phyloP scores from a whole-genome alignment of 202 grass and related monocot species.

The Dendrocalamus latiflorus region DNA sequence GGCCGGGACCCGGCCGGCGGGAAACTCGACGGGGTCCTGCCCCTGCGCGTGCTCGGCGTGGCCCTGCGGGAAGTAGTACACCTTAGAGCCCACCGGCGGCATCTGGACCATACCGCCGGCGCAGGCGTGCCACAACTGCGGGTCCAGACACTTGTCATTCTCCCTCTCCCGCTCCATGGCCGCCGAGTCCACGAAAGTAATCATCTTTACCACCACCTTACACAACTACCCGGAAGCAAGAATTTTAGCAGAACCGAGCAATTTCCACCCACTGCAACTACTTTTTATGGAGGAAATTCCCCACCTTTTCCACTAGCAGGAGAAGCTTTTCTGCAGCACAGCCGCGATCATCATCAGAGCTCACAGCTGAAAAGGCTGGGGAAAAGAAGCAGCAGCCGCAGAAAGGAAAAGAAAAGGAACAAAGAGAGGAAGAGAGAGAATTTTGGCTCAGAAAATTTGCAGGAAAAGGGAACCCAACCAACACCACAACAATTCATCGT shows the following conservation, averaged over 20 bases:
- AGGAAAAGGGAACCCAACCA: background rate
- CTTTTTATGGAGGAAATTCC: no score
- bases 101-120: conserved; percentile 97
- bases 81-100: conserved; percentile 64
- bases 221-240: no score
- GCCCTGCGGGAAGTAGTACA: conserved; percentile 96
- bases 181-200: conserved; percentile 78
- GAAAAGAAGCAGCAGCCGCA: conserved; percentile 8
- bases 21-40: conserved; percentile 16
- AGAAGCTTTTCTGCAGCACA: conserved; percentile 31
- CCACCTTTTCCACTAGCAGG: no score
- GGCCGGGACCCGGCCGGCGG: no score
- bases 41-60: conserved; percentile 80
- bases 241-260: no score
- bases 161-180: no score
- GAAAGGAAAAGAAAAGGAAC: background rate
- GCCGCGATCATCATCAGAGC: conserved; percentile 33
- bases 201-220: conserved; percentile 59
- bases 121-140: conserved; percentile 95
- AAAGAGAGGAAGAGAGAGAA: background rate
- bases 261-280: no score
- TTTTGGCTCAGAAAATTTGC: conserved; percentile 15
- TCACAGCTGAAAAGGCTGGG: conserved; percentile 13
- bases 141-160: conserved; percentile 59
- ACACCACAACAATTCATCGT: conserved; percentile 20